Base-by-base conservation (phyloP, 208 protist genomes). In the Borovskyia barvae region DNA sequence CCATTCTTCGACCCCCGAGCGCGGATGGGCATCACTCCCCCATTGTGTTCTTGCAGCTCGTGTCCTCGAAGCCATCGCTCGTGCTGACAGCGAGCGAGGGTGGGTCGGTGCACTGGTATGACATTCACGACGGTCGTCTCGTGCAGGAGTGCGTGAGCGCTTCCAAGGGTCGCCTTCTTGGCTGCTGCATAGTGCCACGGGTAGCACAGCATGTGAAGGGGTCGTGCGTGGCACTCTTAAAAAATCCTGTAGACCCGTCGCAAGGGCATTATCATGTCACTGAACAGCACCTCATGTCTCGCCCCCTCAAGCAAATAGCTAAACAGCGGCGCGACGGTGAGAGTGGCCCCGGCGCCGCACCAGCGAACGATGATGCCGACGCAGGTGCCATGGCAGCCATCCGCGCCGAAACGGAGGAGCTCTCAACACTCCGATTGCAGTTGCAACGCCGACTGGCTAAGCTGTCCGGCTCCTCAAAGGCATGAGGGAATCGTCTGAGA, bases 41-140 rank as follows among this genome's bases (percentile, higher is more conserved):
- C 5, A 73, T 93, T 39, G 60, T 85, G 12, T 93, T 90, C 59
- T 42, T 87, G 25, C 42, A 43, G 8, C 69, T 74, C 57, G 47
- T 72, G 28, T 11, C 47, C 0, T 47, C 46, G 0, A 20, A 35
- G 9, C 61, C 72, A 12, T 66, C 61, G 64, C 51, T 68, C 59
- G 60, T 67, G 54, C 77, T 64, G 52, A 72, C 56, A 49, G 71
- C 51, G 12, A 92, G 85, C 62, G 65, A 74, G 35, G 75, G 76
- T 26, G 81, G 82, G 19, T 72, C 60, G 7, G 53, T 89, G n/a
- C 43, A 87, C 46, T 84, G 73, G 71, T 87, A 82, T 55, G 82
- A 84, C 48, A 71, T 67, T 4, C 29, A 8, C 14, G 63, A 28
- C 33, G 63, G 69, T 28, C 47, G 63, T 29, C 45, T 82, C 22